Evolutionary conservation across 495 filamentous ascomycete genomes (phyloP).

Genomic region (Penicillium roqueforti): DNA sequence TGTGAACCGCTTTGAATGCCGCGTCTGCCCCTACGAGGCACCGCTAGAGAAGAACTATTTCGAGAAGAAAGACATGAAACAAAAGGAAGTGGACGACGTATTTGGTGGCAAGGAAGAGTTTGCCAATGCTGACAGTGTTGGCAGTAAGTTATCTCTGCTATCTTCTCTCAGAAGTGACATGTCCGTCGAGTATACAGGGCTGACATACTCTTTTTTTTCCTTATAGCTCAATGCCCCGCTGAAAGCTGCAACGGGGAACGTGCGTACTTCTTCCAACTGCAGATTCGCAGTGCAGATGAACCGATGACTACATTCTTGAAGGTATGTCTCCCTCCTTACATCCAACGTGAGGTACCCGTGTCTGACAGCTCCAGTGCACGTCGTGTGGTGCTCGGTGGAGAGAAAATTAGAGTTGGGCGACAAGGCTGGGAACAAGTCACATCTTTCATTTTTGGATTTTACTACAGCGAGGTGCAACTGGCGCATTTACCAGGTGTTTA

Average conservation of each 20-base stretch:
- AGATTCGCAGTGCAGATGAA: slow-evolving; percentile 97
- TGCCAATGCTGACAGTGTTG: slow-evolving; percentile 82
- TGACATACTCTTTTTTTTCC: background rate
- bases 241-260: slow-evolving; percentile 69
- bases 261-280: slow-evolving; percentile 92
- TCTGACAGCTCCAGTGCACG: slow-evolving; percentile 42
- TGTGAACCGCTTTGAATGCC: slow-evolving; percentile 81
- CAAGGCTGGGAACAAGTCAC: background rate
- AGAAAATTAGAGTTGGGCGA: slow-evolving; percentile 36
- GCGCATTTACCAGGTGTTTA: slow-evolving; percentile 7
- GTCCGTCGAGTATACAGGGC: background rate
- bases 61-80: slow-evolving; percentile 66
- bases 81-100: slow-evolving; percentile 85
- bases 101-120: slow-evolving; percentile 83
- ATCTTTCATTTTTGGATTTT: background rate
- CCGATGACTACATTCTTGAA: slow-evolving; percentile 96
- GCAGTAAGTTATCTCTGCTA: slow-evolving; percentile 43
- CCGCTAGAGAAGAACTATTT: slow-evolving; percentile 66
- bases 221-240: slow-evolving; percentile 67
- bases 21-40: slow-evolving; percentile 87
- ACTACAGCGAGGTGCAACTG: slow-evolving; percentile 11
- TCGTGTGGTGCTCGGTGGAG: slow-evolving; percentile 42
- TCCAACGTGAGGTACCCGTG: slow-evolving; percentile 17
- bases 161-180: slow-evolving; percentile 4
- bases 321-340: slow-evolving; percentile 47